Conservation (phyloP, 2,329 filamentous ascomycete genomes). For the Trichophaea hybrida region DNA sequence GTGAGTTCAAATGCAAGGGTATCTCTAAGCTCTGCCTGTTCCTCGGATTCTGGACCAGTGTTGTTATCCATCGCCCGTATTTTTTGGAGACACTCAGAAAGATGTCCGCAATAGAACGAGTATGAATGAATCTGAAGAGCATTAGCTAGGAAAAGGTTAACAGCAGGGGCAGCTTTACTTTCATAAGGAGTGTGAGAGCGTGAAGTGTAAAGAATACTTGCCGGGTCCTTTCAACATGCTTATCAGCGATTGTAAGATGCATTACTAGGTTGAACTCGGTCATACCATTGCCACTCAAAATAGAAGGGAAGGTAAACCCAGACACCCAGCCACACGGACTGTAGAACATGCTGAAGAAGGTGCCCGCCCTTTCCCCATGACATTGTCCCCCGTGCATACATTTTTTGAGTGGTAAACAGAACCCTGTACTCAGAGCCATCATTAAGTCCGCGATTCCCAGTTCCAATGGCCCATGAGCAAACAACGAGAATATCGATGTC, state of each 20-base stretch:
- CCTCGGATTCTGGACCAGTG: conserved; percentile 35
- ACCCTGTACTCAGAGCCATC: conserved; percentile 64
- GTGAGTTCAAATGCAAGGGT: conserved; percentile 83
- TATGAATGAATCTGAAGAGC: conserved; percentile 67
- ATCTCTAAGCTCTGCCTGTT: conserved; percentile 57
- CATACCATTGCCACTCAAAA: conserved; percentile 61
- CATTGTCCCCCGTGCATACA: conserved; percentile 41
- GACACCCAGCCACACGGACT: conserved; percentile 60
- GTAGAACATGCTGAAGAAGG: conserved; percentile 67
- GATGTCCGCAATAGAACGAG: conserved; percentile 92
- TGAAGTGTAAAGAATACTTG: conserved; percentile 92
- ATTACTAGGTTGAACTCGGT: neutral
- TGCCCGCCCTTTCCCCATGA: conserved; percentile 65
- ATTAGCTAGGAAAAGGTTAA: neutral
- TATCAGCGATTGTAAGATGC: neutral
- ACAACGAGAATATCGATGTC: conserved; percentile 73
- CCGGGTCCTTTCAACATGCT: conserved; percentile 51
- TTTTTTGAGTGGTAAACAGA: conserved; percentile 60
- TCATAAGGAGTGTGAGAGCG: conserved; percentile 86
- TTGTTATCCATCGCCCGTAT: conserved; percentile 62
- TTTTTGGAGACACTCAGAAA: conserved; percentile 72
- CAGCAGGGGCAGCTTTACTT: conserved; percentile 31
- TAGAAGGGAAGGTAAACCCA: conserved; percentile 80
- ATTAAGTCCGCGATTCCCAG: conserved; percentile 66
- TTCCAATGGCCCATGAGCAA: conserved; percentile 80